Evolutionary conservation across 139 green algal genomes (phyloP).

Genomic region (Chlamydomonas asymmetrica): DNA sequence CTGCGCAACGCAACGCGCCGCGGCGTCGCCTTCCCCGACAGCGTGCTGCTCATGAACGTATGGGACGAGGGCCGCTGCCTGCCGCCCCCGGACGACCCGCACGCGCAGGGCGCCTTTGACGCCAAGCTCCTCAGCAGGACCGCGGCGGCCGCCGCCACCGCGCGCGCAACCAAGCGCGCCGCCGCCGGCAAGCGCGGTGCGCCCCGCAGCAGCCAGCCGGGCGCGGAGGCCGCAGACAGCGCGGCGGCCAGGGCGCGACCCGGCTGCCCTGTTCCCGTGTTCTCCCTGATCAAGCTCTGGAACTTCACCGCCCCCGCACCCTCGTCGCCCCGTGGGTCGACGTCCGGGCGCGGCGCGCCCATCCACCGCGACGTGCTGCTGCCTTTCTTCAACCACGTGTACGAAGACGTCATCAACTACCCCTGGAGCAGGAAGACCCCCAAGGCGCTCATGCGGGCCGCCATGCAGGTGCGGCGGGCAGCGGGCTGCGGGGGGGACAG

Average conservation of each 20-base stretch:
- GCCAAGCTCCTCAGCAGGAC: too few species aligned
- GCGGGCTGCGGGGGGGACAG: neutral
- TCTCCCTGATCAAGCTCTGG: conserved; percentile 36
- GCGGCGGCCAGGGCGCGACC: neutral
- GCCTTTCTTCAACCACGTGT: conserved; percentile 51
- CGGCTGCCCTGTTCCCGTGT: conserved; percentile 17
- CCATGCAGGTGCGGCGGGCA: conserved; percentile 29
- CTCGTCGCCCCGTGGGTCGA: too few species aligned
- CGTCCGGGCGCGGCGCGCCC: too few species aligned
- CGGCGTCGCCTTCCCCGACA: conserved; percentile 6
- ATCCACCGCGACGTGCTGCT: conserved; percentile 35
- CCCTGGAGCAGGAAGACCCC: conserved; percentile 33
- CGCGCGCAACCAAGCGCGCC: neutral
- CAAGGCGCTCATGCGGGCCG: conserved; percentile 46
- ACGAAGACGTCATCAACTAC: conserved; percentile 25
- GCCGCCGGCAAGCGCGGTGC: too few species aligned
- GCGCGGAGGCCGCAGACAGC: too few species aligned
- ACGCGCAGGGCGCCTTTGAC: too few species aligned
- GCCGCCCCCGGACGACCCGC: too few species aligned
- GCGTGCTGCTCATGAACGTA: conserved; percentile 20
- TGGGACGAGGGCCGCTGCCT: conserved; percentile 27
- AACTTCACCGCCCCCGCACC: neutral
- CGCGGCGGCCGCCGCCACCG: too few species aligned
- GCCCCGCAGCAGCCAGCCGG: neutral
- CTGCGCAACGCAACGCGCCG: conserved; percentile 4